A percentile compares a stretch with the other conserved stretches of the same genome.
phyloP scores from a whole-genome alignment of 345 rosid species.

The Rhodomyrtus tomentosa region DNA sequence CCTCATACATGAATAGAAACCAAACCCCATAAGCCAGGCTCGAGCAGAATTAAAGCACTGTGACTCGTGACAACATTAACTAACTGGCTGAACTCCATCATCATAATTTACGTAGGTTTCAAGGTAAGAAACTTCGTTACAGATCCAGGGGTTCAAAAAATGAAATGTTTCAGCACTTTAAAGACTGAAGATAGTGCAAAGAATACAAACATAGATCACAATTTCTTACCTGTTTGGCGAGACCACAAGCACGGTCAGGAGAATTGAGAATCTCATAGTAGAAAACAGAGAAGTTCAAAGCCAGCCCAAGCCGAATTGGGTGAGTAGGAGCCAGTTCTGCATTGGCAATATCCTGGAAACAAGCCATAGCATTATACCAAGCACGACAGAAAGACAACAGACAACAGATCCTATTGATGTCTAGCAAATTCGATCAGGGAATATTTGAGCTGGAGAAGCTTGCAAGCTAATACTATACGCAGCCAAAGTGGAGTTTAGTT shows the following conservation, averaged over 20 bases:
- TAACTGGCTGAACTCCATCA: not conserved
- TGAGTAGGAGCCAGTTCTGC: constrained; percentile 30
- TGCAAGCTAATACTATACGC: not conserved
- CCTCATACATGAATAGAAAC: not conserved
- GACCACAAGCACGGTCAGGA: constrained; percentile 19
- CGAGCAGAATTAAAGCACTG: not conserved
- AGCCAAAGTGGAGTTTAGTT: not conserved
- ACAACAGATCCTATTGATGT: not conserved
- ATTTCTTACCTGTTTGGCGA: constrained; percentile 5
- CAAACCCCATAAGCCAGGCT: not conserved
- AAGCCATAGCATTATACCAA: not conserved
- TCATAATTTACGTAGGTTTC: not conserved
- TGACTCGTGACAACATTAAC: not conserved
- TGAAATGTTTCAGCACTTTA: not conserved
- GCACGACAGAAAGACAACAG: not conserved
- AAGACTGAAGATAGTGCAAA: not conserved
- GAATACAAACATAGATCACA: not conserved
- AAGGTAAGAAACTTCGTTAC: not conserved
- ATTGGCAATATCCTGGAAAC: constrained; percentile 7
- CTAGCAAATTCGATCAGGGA: not conserved
- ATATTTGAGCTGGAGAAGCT: not conserved
- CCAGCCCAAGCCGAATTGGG: constrained; percentile 38
- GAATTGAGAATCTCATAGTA: constrained; percentile 36
- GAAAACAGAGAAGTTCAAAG: constrained; percentile 35
- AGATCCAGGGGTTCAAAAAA: not conserved